Evolutionary conservation across 345 rosid genomes (phyloP), one percentile per base, ranked within the genome.

Genomic region (Hibiscus syriacus): DNA sequence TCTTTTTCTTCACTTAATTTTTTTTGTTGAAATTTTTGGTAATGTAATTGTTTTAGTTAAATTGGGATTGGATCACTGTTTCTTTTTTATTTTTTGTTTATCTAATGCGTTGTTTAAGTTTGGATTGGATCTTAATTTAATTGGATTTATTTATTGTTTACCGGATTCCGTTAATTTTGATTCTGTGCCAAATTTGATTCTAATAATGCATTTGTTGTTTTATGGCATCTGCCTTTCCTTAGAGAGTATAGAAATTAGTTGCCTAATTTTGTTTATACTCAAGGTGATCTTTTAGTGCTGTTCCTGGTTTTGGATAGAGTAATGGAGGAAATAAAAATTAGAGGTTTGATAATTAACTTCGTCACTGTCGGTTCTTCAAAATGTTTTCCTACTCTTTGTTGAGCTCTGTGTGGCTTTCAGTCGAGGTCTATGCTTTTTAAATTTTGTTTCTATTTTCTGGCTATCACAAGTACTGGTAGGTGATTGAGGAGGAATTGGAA

Each of bases 81-180:
- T 70, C 66, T 63, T 55, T 43, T 57, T 62, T 4, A 23, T 10
- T 8, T 67, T 76, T 36, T 64, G n/a, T 56, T 48, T 23, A 14
- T 50, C 43, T 46, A 20, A 60, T 73, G 72, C 14, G 50, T 67
- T 14, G 39, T 39, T 38, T 39, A 5, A 59, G 34, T 50, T 20
- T 64, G 61, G 81, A 79, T 80, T 82, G 76, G 86, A 80, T 85
- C 83, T 70, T 59, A 30, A 25, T 23, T 55, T 43, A 71, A 10
- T 70, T 55, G 60, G 55, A 39, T 58, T 74, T 34, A 61, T 72
- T 58, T 22, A 9, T 73, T 69, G 10, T 48, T 46, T 29, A n/a
- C 36, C 26, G 60, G 79, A 72, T 70, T 78, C 79, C 45, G 34
- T 27, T 39, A 46, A 20, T 45, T 56, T 69, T 38, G 16, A 41